Base-by-base conservation (phyloP, 176 grass and related monocot genomes). In the Bothriochloa decipiens region DNA sequence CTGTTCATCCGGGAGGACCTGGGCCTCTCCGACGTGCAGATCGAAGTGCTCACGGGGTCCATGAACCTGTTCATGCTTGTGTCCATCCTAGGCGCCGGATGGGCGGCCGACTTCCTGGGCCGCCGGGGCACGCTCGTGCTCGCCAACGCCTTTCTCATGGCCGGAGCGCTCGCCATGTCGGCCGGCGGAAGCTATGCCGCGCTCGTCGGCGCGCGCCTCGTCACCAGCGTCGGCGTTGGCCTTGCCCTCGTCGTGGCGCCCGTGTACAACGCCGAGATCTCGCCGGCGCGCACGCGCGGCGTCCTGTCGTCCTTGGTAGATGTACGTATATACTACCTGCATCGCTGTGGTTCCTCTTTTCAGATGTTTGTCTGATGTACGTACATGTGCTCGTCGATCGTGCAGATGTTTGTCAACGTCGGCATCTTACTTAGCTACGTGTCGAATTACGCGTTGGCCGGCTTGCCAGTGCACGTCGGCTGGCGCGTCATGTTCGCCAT, bases 1-100 rank as follows among this genome's bases (percentile, higher is more conserved):
- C 80, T 92, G 67, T 92, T 92, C 86, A 89, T 92, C 23, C 79
- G 72, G 45, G 43, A 92, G 11, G 90, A 92, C 68, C 27, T 86
- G 12, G 49, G 64, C 36, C 26, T 92, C n/a, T 68, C 72, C 1
- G 79, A 86, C 83, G 77, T 16, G 2, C 7, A 92, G 77, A 15
- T 89, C 35, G 90, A 89, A 83, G 85, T 89, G 50, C 86, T 92
- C 0, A 3, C 83, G 0, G 90, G 90, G 3, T 86, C 87, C 11
- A 86, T 92, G 18, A 89, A 89, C 72, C 9, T 89, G 2, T 89
- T 78, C 76, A 86, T 78, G 68, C 86, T 92, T 4, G 83, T 15
- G 7, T 84, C 79, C 2, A 83, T 88, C 36, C 67, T 92, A 45
- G 87, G 47, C 20, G 86, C 90, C 1, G 86, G 86, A 1, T 92